Evolutionary conservation across 257 asterid species (phyloP).

Genomic region (Coffea canephora): DNA sequence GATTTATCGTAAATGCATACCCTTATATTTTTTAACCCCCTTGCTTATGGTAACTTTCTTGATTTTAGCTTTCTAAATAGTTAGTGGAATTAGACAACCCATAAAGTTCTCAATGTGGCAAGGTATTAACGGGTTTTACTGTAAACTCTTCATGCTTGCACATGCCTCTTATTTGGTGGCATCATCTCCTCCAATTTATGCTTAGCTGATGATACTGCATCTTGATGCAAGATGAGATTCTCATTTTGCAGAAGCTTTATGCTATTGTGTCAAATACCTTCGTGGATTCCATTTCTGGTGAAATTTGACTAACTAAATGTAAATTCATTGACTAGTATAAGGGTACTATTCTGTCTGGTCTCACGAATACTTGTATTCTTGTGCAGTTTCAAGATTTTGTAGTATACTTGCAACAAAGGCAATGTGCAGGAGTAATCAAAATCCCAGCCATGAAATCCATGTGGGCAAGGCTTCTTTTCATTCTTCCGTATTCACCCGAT

Average conservation of each 20-base stretch:
- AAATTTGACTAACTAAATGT: too few relatives aligned
- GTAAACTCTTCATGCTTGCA: neutral
- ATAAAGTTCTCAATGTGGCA: neutral
- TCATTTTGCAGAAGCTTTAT: neutral
- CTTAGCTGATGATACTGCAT: neutral
- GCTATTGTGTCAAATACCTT: neutral
- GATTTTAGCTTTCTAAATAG: too few relatives aligned
- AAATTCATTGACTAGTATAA: neutral
- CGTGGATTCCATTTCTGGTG: neutral
- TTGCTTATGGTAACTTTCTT: too few relatives aligned
- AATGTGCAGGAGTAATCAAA: slow-evolving; percentile 94
- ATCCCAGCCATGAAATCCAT: slow-evolving; percentile 63
- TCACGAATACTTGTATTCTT: neutral
- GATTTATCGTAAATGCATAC: too few relatives aligned
- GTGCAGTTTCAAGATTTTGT: slow-evolving; percentile 84
- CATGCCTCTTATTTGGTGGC: neutral
- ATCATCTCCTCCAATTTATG: too few relatives aligned
- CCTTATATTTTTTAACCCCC: too few relatives aligned
- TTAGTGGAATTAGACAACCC: too few relatives aligned
- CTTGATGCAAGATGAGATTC: neutral
- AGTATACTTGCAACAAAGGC: slow-evolving; percentile 86
- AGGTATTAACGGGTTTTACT: neutral
- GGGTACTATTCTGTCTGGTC: neutral
- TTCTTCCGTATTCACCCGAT: slow-evolving; percentile 74
- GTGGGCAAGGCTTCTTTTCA: slow-evolving; percentile 86